phyloP scores from a whole-genome alignment of 148 eudicot species.

The Cornus florida region DNA sequence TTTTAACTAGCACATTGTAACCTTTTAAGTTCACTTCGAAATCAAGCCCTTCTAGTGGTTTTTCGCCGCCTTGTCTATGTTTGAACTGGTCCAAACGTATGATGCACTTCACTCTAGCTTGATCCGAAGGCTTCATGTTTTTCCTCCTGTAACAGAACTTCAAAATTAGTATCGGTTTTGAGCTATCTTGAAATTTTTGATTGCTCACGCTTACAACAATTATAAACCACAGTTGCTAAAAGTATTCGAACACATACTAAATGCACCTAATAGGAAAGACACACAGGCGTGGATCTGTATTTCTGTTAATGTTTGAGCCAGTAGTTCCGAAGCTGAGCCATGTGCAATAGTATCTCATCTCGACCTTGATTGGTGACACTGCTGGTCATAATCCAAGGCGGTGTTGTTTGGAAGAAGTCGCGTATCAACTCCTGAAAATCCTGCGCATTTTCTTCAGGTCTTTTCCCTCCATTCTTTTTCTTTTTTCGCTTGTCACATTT shows the following conservation, averaged over 20 bases:
- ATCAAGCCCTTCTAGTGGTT: not conserved
- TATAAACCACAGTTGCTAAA: not conserved
- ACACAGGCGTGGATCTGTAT: not conserved
- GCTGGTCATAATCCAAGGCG: constrained; percentile 99
- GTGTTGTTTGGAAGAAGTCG: constrained; percentile 66
- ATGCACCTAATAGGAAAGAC: not conserved
- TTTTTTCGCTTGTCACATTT: constrained; percentile 95
- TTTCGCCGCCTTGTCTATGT: not conserved
- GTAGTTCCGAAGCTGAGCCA: constrained; percentile 94
- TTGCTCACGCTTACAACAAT: not conserved
- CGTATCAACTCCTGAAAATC: constrained; percentile 73
- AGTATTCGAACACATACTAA: not conserved
- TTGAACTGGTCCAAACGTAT: not conserved
- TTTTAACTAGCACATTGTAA: not conserved
- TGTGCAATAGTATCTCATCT: constrained; percentile 89
- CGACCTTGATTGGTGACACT: constrained; percentile 96
- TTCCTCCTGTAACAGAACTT: not conserved
- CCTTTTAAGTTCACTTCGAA: not conserved
- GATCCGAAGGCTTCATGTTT: not conserved
- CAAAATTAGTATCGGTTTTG: not conserved
- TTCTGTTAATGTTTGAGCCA: constrained; percentile 82
- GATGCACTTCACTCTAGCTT: not conserved
- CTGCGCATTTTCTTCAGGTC: constrained; percentile 86
- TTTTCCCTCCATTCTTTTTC: constrained; percentile 93
- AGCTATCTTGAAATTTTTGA: not conserved